These are phyloP conservation scores for Botrytis galanthina DNA, from an alignment of 2,329 filamentous ascomycete genomes.

Conservation along the genomic window DNA sequence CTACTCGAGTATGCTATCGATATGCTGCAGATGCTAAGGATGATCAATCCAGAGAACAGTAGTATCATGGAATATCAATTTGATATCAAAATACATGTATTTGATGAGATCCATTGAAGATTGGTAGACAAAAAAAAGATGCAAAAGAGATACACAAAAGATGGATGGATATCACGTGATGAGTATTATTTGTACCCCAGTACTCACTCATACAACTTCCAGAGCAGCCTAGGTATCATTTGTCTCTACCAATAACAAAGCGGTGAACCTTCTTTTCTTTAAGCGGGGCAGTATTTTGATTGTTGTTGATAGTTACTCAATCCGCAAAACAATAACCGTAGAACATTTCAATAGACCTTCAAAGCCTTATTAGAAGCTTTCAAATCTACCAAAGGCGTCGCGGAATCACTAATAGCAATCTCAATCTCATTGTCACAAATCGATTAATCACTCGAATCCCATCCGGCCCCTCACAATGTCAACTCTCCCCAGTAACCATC, in stretches of 20 bases:
- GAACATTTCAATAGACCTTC: neutral
- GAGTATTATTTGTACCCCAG: neutral
- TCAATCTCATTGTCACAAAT: neutral
- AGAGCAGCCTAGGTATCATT: neutral
- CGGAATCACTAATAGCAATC: neutral
- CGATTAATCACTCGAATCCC: neutral
- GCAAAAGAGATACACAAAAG: neutral
- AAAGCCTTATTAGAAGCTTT: neutral
- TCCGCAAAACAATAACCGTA: neutral
- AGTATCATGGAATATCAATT: neutral
- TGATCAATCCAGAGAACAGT: neutral
- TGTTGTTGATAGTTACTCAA: neutral
- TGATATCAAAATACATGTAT: neutral
- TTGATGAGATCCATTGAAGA: neutral
- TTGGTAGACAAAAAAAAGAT: no score
- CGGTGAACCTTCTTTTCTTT: slow-evolving; percentile 6
- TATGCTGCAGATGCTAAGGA: neutral
- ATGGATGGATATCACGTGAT: neutral
- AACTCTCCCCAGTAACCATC: slow-evolving; percentile 43
- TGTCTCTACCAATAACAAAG: neutral
- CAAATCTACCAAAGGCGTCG: neutral
- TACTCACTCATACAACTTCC: neutral
- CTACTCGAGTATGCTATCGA: neutral
- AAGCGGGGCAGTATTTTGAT: neutral
- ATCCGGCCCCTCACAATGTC: slow-evolving; percentile 25